Conservation (phyloP, 2,329 filamentous ascomycete genomes). For the Colletotrichum liaoningense region DNA sequence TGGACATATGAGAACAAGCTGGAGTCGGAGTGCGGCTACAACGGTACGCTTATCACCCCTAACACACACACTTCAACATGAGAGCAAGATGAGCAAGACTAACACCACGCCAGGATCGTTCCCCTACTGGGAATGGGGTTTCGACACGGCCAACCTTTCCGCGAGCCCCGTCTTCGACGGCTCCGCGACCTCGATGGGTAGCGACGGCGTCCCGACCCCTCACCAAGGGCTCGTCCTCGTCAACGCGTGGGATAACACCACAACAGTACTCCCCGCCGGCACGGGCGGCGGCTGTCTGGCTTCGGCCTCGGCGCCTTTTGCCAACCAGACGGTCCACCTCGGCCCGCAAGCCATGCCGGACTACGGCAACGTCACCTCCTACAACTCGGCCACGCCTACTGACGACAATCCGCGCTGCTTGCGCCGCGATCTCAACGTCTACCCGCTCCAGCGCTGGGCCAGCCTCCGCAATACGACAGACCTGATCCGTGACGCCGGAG, state of each 20-base stretch:
- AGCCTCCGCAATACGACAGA: conserved; percentile 41
- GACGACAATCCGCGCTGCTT: conserved; percentile 56
- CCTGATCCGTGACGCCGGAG: conserved; percentile 43
- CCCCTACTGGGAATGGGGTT: conserved; percentile 32
- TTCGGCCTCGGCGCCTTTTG: conserved; percentile 49
- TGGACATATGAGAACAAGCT: conserved; percentile 38
- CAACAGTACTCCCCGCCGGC: conserved; percentile 53
- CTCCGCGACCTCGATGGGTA: conserved; percentile 49
- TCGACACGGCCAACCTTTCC: conserved; percentile 41
- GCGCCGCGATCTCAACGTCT: conserved; percentile 48
- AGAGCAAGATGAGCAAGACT: neutral
- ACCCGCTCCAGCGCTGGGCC: conserved; percentile 36
- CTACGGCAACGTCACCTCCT: conserved; percentile 31
- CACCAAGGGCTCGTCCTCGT: conserved; percentile 37
- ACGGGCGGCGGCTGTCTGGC: conserved; percentile 58
- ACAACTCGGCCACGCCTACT: conserved; percentile 39
- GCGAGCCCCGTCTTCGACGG: conserved; percentile 53
- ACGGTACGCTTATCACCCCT: conserved; percentile 19
- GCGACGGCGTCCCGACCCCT: conserved; percentile 49
- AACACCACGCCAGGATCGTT: conserved; percentile 23
- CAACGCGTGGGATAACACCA: neutral
- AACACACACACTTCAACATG: neutral
- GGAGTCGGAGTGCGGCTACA: conserved; percentile 40
- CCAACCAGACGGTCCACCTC: conserved; percentile 51
- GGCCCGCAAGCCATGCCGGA: conserved; percentile 42